These are phyloP conservation scores for Colletotrichum sp. DNA, from an alignment of 2,329 filamentous ascomycete species.

Conservation along the genomic window DNA sequence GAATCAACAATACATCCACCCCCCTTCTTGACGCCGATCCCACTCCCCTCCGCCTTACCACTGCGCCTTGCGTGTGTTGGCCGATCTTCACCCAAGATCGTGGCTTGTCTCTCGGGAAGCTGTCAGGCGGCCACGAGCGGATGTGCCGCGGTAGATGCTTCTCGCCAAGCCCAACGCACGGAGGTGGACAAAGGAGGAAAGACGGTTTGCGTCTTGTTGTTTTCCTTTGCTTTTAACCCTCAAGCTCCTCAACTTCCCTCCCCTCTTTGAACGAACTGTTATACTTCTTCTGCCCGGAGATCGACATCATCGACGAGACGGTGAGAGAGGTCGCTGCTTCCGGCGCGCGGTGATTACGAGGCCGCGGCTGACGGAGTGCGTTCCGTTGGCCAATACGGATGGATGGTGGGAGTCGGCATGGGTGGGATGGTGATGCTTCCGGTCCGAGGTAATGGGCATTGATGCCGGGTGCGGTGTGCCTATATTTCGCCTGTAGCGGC, in stretches of 20 bases:
- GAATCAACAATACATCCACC: neutral
- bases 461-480: neutral
- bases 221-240: neutral
- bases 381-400: neutral
- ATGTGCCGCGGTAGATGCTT: neutral
- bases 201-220: neutral
- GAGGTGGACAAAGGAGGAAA: neutral
- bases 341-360: neutral
- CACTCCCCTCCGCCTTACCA: neutral
- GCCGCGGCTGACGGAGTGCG: neutral
- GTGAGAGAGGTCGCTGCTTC: neutral
- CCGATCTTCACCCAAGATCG: neutral
- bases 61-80: neutral
- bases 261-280: neutral
- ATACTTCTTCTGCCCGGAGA: fast-evolving
- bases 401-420: neutral
- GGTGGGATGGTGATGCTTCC: neutral
- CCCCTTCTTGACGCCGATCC: neutral
- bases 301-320: neutral
- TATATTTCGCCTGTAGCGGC: neutral
- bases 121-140: neutral
- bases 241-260: neutral
- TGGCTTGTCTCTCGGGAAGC: neutral
- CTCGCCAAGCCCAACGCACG: neutral
- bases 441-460: neutral